Percentiles rank a stretch among this genome's conserved stretches.
Evolutionary conservation across 2,329 filamentous ascomycete genomes (phyloP).

Genomic region (Triangularia verruculosa): DNA sequence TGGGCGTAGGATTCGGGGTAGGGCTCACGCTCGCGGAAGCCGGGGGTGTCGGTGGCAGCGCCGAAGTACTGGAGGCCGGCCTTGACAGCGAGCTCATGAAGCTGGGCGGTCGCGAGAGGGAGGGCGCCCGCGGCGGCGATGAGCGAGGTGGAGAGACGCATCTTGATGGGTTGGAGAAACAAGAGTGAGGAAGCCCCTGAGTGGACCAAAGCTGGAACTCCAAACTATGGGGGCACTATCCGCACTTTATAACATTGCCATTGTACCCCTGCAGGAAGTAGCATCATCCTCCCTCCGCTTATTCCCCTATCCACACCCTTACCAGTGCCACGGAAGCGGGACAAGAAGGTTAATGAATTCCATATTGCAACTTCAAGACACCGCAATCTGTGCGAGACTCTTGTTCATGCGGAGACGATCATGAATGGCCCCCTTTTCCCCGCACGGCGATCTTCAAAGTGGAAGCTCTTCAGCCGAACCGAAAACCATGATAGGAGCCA

Average conservation of each 20-base stretch:
- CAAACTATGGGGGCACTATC: neutral
- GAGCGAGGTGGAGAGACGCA: constrained; percentile 15
- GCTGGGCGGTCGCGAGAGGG: constrained; percentile 36
- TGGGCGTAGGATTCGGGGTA: constrained; percentile 47
- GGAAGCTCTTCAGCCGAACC: constrained; percentile 17
- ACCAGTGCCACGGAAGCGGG: constrained; percentile 14
- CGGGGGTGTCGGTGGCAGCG: constrained; percentile 54
- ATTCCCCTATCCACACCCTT: neutral
- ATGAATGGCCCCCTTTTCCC: neutral
- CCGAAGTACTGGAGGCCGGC: constrained; percentile 59
- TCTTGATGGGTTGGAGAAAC: constrained; percentile 6
- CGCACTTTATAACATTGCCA: neutral
- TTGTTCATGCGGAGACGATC: constrained; percentile 1
- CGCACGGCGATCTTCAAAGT: constrained; percentile 2
- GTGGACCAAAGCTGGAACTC: neutral
- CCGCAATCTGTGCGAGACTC: neutral
- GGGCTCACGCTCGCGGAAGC: constrained; percentile 42
- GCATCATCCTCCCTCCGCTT: neutral
- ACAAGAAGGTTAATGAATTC: constrained; percentile 10
- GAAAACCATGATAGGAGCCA: constrained; percentile 12
- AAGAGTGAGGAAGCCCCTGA: neutral
- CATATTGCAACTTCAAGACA: constrained; percentile 4
- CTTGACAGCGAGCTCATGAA: constrained; percentile 49
- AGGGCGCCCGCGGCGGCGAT: constrained; percentile 20
- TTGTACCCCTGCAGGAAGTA: neutral